phyloP scores from a whole-genome alignment of 306 rosid genomes.

The Prunus kanzakura region DNA sequence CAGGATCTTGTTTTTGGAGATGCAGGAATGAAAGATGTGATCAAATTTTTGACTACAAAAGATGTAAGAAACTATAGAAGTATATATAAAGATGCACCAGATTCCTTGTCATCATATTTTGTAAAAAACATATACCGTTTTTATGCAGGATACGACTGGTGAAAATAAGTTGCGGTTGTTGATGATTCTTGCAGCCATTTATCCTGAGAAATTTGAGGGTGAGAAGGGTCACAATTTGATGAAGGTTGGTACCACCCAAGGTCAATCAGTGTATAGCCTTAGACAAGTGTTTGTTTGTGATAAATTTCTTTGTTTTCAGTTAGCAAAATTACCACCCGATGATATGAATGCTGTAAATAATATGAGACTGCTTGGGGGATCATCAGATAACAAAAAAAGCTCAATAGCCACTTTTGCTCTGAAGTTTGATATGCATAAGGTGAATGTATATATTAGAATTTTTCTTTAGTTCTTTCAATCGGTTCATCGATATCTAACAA shows the following conservation, averaged over 20 bases:
- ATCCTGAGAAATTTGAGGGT: slow-evolving; percentile 92
- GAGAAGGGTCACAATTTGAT: slow-evolving; percentile 87
- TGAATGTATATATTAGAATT: slow-evolving; percentile 20
- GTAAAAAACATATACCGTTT: slow-evolving; percentile 9
- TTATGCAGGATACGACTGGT: slow-evolving; percentile 72
- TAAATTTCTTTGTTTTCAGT: slow-evolving; percentile 38
- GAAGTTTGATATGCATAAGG: slow-evolving; percentile 89
- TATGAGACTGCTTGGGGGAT: slow-evolving; percentile 69
- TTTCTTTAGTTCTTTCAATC: not conserved
- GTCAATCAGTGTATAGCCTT: slow-evolving; percentile 9
- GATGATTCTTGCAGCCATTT: slow-evolving; percentile 88
- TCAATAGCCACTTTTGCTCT: slow-evolving; percentile 55
- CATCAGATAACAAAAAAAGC: slow-evolving; percentile 65
- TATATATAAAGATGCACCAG: not conserved
- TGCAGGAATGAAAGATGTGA: slow-evolving; percentile 87
- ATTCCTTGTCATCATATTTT: not conserved
- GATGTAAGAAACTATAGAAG: slow-evolving; percentile 46
- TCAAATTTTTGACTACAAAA: slow-evolving; percentile 65
- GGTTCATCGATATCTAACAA: slow-evolving; percentile 27
- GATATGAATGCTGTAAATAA: slow-evolving; percentile 73
- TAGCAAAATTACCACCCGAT: slow-evolving; percentile 65
- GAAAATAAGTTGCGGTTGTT: slow-evolving; percentile 92
- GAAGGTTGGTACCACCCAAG: slow-evolving; percentile 53
- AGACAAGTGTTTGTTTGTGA: slow-evolving; percentile 8
- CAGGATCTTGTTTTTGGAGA: slow-evolving; percentile 96